Base-by-base conservation (phyloP, 352 stramenopile species). In the Pythium rishiriense region DNA sequence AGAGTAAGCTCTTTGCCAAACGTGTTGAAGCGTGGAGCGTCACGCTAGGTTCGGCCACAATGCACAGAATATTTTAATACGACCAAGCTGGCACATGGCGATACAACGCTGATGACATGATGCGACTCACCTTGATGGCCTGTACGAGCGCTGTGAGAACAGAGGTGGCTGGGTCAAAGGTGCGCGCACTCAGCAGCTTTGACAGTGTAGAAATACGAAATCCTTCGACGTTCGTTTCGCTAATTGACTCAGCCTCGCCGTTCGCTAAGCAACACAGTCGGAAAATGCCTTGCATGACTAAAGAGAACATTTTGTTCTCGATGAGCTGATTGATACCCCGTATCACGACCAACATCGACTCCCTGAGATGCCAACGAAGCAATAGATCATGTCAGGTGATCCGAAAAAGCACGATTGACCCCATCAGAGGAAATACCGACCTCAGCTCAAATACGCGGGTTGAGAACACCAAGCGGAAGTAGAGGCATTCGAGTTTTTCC, bases 401-500 rank as follows among this genome's bases (percentile, higher is more conserved):
- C 4, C 52, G 1, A 58, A 17, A 4, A 58, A 3, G 31, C 46
- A 46, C 31, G 50, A 29, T n/a, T 58, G n/a, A 47, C 50, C 43
- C 8, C 10, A n/a, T n/a, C n/a, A 15, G 45, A n/a, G 26, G 21
- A 45, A 19, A 14, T 11, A 35, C 25, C 14, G 24, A 63, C 56
- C 56, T 29, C 17, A 63, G 37, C 19, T 55, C 56, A 35, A 54
- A 63, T 0, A 55, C 31, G 9, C 56, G 56, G n/a, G 43, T 25
- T 10, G 43, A 54, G 45, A 63, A 63, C 14, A 47, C 29, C 17
- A 56, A 21, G 12, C 43, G 28, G 22, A 49, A 55, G 9, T 49
- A 45, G 12, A 63, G 33, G 22, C 56, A 56, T 33, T 63, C 56
- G 29, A 63, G 12, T 45, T 63, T 63, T n/a, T 55, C 3, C 26